Conservation (phyloP, 2,329 filamentous ascomycete species). For the Fusarium sp. region DNA sequence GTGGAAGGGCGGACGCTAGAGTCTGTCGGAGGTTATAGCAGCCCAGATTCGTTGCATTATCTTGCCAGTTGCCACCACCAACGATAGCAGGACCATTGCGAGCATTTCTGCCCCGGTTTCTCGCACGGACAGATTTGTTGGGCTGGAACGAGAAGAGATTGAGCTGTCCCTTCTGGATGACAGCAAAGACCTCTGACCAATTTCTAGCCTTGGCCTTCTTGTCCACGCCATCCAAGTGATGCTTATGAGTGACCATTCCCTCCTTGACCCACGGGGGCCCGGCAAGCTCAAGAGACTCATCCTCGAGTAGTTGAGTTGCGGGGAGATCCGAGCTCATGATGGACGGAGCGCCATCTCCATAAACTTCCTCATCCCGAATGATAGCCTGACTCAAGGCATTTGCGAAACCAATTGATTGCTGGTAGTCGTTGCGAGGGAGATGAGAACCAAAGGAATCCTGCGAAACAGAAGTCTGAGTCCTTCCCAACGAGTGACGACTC, state of each 20-base stretch:
- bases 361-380: conserved; percentile 84
- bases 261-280: conserved; percentile 99
- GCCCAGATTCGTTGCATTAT: conserved; percentile 91
- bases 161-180: conserved; percentile 94
- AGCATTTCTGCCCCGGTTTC: conserved; percentile 67
- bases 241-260: conserved; percentile 94
- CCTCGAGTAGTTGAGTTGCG: conserved; percentile 80
- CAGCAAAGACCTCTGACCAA: conserved; percentile 95
- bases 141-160: conserved; percentile 92
- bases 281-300: conserved; percentile 90
- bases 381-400: conserved; percentile 97
- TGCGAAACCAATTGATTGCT: conserved; percentile 97
- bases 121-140: conserved; percentile 81
- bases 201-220: conserved; percentile 94
- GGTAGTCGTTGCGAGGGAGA: conserved; percentile 83
- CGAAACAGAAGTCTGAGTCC: conserved; percentile 91
- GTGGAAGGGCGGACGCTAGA: conserved; percentile 88
- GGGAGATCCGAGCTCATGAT: conserved; percentile 72
- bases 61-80: conserved; percentile 97
- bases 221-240: conserved; percentile 90
- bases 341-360: conserved; percentile 62
- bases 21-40: conserved; percentile 91
- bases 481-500: conserved; percentile 93
- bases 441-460: conserved; percentile 89
- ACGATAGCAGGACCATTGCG: conserved; percentile 74